phyloP scores from a whole-genome alignment of 768 basidiomycete genomes.

The Lactarius quietus region DNA sequence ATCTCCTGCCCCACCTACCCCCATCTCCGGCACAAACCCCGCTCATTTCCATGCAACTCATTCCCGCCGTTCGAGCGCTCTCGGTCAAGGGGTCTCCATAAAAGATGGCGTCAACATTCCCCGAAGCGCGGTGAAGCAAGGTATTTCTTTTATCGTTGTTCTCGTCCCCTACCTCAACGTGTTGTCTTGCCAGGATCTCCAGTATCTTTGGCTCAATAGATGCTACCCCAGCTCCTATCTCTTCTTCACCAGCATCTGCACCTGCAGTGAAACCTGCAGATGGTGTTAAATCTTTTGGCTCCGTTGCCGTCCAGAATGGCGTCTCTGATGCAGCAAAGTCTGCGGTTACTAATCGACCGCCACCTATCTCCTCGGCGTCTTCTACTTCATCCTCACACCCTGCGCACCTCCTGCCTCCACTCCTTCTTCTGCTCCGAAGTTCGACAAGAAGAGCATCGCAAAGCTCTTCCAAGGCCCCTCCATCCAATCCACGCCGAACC shows the following conservation, averaged over 20 bases:
- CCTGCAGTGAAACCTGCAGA: conserved; percentile 58
- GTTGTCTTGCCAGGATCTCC: conserved; percentile 46
- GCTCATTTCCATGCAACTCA: conserved; percentile 47
- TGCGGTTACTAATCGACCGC: conserved; percentile 20
- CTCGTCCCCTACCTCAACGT: conserved; percentile 6
- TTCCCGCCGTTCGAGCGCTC: conserved; percentile 73
- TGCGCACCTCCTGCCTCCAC: conserved; percentile 27
- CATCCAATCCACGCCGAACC: conserved; percentile 20
- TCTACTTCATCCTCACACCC: conserved; percentile 30
- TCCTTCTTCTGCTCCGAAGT: conserved; percentile 33
- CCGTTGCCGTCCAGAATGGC: conserved; percentile 51
- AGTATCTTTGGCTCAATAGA: conserved; percentile 92
- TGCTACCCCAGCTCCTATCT: conserved; percentile 69
- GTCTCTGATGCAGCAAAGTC: conserved; percentile 30
- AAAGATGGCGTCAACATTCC: conserved; percentile 78
- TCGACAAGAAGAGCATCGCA: conserved; percentile 48
- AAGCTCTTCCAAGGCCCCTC: conserved; percentile 57
- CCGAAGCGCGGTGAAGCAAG: conserved; percentile 64
- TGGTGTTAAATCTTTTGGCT: conserved; percentile 78
- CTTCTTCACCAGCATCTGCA: conserved; percentile 74
- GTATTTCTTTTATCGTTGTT: conserved; percentile 35
- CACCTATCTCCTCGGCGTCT: conserved; percentile 33
- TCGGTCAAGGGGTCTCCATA: conserved; percentile 66
- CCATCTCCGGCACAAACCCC: conserved; percentile 40
- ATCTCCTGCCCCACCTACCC: conserved; percentile 52